These are phyloP conservation scores for Tarenaya hassleriana DNA, from an alignment of 345 rosid genomes.

Conservation along the genomic window DNA sequence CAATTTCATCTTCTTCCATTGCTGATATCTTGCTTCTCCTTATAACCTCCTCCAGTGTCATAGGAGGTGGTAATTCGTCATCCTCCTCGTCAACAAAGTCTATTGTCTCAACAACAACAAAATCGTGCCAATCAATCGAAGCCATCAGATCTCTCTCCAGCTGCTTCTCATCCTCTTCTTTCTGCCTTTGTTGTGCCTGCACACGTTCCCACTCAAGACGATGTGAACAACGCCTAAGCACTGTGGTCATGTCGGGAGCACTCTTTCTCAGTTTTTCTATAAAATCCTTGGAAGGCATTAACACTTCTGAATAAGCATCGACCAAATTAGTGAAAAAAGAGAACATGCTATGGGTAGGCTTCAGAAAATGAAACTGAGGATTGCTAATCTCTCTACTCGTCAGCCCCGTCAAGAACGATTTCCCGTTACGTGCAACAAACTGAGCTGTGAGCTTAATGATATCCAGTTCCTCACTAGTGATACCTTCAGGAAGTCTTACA, in stretches of 20 bases:
- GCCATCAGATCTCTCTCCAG: conserved; percentile 85
- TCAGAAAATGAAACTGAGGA: conserved; percentile 74
- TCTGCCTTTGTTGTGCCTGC: conserved; percentile 80
- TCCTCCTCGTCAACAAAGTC: conserved; percentile 94
- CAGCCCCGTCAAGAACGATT: conserved; percentile 59
- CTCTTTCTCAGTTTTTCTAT: conserved; percentile 55
- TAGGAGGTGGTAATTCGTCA: conserved; percentile 70
- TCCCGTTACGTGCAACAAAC: conserved; percentile 82
- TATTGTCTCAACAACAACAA: conserved; percentile 70
- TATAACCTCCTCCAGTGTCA: conserved; percentile 82
- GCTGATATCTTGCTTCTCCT: conserved; percentile 71
- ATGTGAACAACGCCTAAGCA: conserved; percentile 74
- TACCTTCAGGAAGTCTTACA: conserved; percentile 70
- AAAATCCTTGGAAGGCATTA: conserved; percentile 73
- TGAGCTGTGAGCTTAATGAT: conserved; percentile 80
- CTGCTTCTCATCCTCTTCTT: conserved; percentile 82
- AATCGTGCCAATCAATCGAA: conserved; percentile 94
- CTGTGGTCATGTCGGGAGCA: conserved; percentile 59
- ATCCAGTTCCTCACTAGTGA: conserved; percentile 76
- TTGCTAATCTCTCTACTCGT: conserved; percentile 66
- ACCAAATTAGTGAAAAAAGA: conserved; percentile 66
- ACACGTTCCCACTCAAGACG: conserved; percentile 83
- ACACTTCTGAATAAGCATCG: conserved; percentile 71
- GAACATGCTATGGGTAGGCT: conserved; percentile 89
- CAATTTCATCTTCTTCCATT: conserved; percentile 56